A percentile compares a stretch with the other conserved stretches of the same genome.
Evolutionary conservation across 495 filamentous ascomycete genomes (phyloP).

Genomic region (Lepidopterella palustris): DNA sequence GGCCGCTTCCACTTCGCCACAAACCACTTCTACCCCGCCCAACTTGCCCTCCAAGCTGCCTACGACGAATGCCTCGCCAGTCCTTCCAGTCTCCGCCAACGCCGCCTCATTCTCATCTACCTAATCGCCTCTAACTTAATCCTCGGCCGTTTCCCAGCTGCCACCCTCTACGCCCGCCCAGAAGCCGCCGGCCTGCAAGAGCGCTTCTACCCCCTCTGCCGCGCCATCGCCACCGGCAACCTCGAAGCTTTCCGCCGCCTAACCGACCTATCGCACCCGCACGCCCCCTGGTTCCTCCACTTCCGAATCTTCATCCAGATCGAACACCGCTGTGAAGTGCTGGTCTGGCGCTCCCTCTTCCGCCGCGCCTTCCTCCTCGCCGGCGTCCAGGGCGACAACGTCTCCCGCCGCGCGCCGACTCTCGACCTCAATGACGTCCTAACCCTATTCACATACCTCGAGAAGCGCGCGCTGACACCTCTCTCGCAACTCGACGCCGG

Average conservation of each 20-base stretch:
- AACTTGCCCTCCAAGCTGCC: slow-evolving; percentile 65
- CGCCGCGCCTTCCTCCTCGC: slow-evolving; percentile 66
- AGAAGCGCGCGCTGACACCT: slow-evolving; percentile 22
- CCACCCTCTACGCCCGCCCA: slow-evolving; percentile 55
- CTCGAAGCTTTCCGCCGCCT: slow-evolving; percentile 69
- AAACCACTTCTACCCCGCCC: slow-evolving; percentile 69
- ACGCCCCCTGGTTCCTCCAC: slow-evolving; percentile 64
- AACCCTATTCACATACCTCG: slow-evolving; percentile 39
- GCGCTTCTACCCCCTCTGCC: slow-evolving; percentile 67
- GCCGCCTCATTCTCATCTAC: slow-evolving; percentile 74
- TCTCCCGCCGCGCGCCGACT: slow-evolving; percentile 47
- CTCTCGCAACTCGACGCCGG: slow-evolving; percentile 4
- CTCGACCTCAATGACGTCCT: slow-evolving; percentile 51
- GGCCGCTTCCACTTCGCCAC: slow-evolving; percentile 82
- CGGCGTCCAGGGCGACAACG: slow-evolving; percentile 46
- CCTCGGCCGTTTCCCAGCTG: slow-evolving; percentile 75
- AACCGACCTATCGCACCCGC: slow-evolving; percentile 38
- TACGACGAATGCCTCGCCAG: slow-evolving; percentile 65
- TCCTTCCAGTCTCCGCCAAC: slow-evolving; percentile 57
- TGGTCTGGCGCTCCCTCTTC: slow-evolving; percentile 79
- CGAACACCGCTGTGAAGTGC: slow-evolving; percentile 63
- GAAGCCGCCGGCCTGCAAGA: slow-evolving; percentile 65
- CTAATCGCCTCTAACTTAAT: slow-evolving; percentile 78
- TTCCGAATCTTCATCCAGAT: slow-evolving; percentile 69
- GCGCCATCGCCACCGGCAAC: slow-evolving; percentile 70